phyloP scores from a whole-genome alignment of 352 stramenopile genomes.

The Elongisporangium senticosum region DNA sequence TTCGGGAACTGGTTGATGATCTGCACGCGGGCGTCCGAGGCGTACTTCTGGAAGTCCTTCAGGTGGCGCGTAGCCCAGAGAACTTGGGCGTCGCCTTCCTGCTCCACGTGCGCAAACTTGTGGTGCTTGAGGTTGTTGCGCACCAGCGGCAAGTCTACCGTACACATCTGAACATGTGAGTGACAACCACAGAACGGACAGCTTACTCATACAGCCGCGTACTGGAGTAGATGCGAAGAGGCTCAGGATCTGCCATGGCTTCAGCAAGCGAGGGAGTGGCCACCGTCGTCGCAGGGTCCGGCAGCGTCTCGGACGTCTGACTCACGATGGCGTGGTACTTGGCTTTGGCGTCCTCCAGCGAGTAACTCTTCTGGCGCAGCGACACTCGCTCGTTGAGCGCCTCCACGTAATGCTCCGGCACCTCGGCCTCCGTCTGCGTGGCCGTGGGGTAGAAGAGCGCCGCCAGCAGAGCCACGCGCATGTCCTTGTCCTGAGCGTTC shows the following conservation, averaged over 20 bases:
- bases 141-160: slow-evolving; percentile 30
- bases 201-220: not conserved
- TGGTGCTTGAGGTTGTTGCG: slow-evolving; percentile 34
- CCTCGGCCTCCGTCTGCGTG: slow-evolving; percentile 9
- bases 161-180: not conserved
- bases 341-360: slow-evolving; percentile 22
- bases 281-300: slow-evolving; percentile 20
- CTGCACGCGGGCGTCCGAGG: slow-evolving; percentile 31
- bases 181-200: not conserved
- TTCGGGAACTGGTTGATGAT: slow-evolving; percentile 63
- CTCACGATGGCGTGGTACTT: slow-evolving; percentile 38
- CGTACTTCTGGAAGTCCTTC: slow-evolving; percentile 47
- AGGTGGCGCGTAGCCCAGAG: slow-evolving; percentile 47
- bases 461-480: slow-evolving; percentile 29
- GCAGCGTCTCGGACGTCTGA: slow-evolving; percentile 26
- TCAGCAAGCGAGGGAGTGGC: slow-evolving; percentile 18
- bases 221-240: slow-evolving; percentile 33
- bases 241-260: slow-evolving; percentile 13
- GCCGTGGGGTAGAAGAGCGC: slow-evolving; percentile 36
- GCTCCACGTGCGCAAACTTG: slow-evolving; percentile 32
- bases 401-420: slow-evolving; percentile 18
- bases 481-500: slow-evolving; percentile 15
- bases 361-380: slow-evolving; percentile 23
- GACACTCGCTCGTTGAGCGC: slow-evolving; percentile 21
- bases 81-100: slow-evolving; percentile 37